Evolutionary conservation across 495 filamentous ascomycete genomes (phyloP), one percentile per base, ranked within the genome.

Genomic region (Aspergillus conjunctus): DNA sequence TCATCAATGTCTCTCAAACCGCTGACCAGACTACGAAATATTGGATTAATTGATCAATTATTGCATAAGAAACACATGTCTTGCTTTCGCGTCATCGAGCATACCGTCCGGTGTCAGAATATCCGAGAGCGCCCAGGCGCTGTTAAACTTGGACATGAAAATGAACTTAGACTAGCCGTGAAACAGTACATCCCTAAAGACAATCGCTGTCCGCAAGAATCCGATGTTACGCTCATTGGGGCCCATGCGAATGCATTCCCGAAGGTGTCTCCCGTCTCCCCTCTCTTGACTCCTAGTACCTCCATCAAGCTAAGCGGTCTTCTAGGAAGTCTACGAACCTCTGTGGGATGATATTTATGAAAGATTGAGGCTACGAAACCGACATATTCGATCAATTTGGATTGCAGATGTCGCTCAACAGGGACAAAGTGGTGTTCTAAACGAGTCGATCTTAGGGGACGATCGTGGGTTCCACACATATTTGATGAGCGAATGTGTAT

Each of bases 191-290:
- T 77, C 12, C 88, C 88, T 2, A 62, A 76, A 26, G 77, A 81
- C 68, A 87, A 88, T 71, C 73, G 66, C 0, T 43, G 67, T 49
- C 82, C 85, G 0, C 67, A 78, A 50, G 73, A 76, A 0, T 87
- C 86, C 7, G 89, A 91, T 71, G 67, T 91, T 9, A 92, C 88
- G 39, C 83, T 93, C 60, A 81, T 93, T 65, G 88, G 79, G 32
- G 83, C 87, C 11, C 88, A 91, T 71, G 90, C 87, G 14, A 91
- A 91, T 72, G 89, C 85, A 53, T 89, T 91, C 66, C 84, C 86
- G 10, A 93, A 92, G 72, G 85, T 85, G 46, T 8, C 17, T 15
- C n/a, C n/a, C n/a, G n/a, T n/a, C n/a, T n/a, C n/a, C n/a, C 12
- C 26, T 31, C 50, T 21, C 26, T 18, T 54, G 33, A 10, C 3